Evolutionary conservation across 2,329 filamentous ascomycete species (phyloP), one percentile per base, ranked within the genome.

Genomic region (Venturia pyrina): DNA sequence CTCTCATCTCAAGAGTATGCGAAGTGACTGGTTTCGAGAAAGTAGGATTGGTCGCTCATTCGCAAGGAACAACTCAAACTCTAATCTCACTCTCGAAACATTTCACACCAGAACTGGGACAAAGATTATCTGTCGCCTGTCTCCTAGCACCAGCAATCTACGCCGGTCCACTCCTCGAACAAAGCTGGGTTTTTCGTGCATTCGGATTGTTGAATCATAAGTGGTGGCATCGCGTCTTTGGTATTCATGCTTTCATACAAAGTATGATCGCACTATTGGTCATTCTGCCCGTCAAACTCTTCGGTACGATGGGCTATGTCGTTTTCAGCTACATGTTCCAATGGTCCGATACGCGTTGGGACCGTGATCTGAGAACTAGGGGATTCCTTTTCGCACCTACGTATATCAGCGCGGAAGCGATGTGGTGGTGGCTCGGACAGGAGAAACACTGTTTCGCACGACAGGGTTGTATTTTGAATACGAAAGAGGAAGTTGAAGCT

Each of bases 391-490:
- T 46, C 15, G 44, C 62, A 10, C 62, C 62, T 19, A 64, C 62
- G 6, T 64, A 19, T 48, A 40, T 64, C 34, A 64, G 44, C n/a
- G 21, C 3, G 32, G 44, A 64, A 44, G 41, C 43, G 1, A 64
- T 64, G 62, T 40, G 62, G 46, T 53, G 62, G 44, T 64, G 62
- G 62, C 34, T 64, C 44, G 62, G 62, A 28, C n/a, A 24, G 11
- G 62, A 64, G 21, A 44, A 44, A 17, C 32, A 37, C 17, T 59
- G 53, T 37, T 64, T 64, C 24, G 62, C 44, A 13, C 21, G 13
- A 50, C 62, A 64, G 10, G 34, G 44, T 17, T 64, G 44, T 32
- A 64, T 64, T n/a, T 24, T 64, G n/a, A 64, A 64, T 32, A 64
- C 62, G 7, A 44, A 53, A 24, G 62, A 34, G 17, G 62, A 64